A percentile compares a stretch with the other conserved stretches of the same genome.
Evolutionary conservation across 768 basidiomycete species (phyloP).

Genomic region (Amanita subjunquillea): DNA sequence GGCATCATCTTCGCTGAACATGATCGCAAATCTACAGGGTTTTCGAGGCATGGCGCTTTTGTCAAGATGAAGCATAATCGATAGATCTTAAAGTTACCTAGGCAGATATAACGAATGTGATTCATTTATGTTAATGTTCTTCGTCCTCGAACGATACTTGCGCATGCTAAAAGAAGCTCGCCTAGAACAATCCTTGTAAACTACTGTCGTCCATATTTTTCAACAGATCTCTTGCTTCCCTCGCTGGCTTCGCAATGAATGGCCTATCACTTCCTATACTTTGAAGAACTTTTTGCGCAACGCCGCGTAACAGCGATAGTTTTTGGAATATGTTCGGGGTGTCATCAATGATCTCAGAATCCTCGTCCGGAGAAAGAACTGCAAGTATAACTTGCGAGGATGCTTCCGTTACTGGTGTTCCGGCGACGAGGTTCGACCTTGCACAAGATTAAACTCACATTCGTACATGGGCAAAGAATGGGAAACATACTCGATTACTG

Average conservation of each 20-base stretch:
- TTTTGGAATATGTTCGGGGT: constrained; percentile 54
- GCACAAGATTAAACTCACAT: constrained; percentile 5
- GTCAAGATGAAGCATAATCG: no score
- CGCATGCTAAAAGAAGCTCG: no score
- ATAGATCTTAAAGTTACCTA: no score
- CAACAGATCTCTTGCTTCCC: constrained; percentile 73
- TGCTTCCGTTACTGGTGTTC: constrained; percentile 57
- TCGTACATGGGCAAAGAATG: neutral
- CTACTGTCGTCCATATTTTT: constrained; percentile 32
- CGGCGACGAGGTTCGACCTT: constrained; percentile 54
- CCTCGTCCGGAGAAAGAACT: constrained; percentile 39
- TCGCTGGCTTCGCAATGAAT: constrained; percentile 64
- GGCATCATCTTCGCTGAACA: no score
- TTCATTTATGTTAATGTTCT: no score
- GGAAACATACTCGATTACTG: constrained; percentile 53
- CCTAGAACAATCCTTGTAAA: constrained; percentile 34
- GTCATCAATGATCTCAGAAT: constrained; percentile 21
- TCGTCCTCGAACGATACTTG: no score
- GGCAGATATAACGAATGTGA: no score
- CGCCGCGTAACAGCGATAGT: constrained; percentile 44
- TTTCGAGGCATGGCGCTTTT: no score
- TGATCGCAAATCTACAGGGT: no score
- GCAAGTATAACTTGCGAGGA: constrained; percentile 53
- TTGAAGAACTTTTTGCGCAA: constrained; percentile 68
- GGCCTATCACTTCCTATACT: constrained; percentile 61